Base-by-base conservation (phyloP, 192 early-diverging fungal species). In the Mortierella alpina region DNA sequence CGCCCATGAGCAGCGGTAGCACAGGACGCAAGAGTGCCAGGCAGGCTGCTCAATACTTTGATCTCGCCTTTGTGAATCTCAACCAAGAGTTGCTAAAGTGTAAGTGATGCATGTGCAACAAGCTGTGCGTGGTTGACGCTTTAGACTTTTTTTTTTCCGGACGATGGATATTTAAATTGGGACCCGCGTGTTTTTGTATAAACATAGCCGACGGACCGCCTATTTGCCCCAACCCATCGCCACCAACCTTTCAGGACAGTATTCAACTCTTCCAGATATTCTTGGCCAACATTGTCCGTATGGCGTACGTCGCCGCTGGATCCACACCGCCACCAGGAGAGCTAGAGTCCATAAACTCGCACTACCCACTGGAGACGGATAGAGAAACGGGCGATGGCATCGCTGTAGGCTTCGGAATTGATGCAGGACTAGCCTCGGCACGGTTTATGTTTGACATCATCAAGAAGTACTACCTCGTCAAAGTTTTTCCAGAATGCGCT, bases 401-500 rank as follows among this genome's bases (percentile, higher is more conserved):
- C 53, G 89, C 90, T 13, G 85, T 84, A 5, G 88, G 86, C 10
- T 85, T 91, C 23, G 84, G 88, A 12, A 89, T 90, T 67, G 87
- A 89, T 76, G 84, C 87, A 13, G 88, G 88, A 13, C 76, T 85
- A 23, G 84, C 84, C 3, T 83, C 89, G 31, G 86, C 91, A 17
- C 83, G 85, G 40, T 90, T 92, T 66, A 88, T 94, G 82, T 96
- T 92, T 85, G 81, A 90, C n/a, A 83, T 93, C 20, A 87, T 95
- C 69, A 86, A 86, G 53, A 86, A 86, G 17, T 74, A 85, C 51
- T 95, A 94, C 65, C 82, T 96, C 6, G 74, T 86, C 18, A 85
- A 90, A 60, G 85, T 96, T 23, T 93, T 96, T 70, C 95, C 95
- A 15, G 72, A 73, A 14, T 82, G 91, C 20, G 82, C 91, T 6